Evolutionary conservation across 306 rosid species (phyloP).

Genomic region (Quercus cerris): DNA sequence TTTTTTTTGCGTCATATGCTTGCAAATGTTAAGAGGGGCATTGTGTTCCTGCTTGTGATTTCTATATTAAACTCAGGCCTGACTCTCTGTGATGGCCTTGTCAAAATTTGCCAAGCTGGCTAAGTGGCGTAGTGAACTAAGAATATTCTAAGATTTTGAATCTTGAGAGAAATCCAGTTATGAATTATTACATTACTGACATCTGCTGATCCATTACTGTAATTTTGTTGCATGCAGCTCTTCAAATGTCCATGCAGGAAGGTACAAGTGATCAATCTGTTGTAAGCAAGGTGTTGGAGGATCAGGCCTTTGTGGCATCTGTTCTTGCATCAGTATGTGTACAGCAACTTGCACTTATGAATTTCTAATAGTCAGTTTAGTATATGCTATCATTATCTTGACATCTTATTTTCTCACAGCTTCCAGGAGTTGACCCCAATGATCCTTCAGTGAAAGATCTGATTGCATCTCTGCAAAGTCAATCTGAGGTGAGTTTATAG

Average conservation of each 20-base stretch:
- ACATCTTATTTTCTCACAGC: constrained; percentile 19
- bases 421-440: constrained; percentile 46
- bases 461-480: constrained; percentile 34
- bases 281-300: constrained; percentile 35
- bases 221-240: constrained; percentile 31
- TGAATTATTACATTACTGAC: not conserved
- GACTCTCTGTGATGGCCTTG: not conserved
- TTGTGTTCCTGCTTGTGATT: not conserved
- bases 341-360: not conserved
- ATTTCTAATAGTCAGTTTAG: not conserved
- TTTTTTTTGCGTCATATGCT: not conserved
- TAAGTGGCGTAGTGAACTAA: not conserved
- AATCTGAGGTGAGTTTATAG: constrained; percentile 19
- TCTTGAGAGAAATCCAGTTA: not conserved
- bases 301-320: constrained; percentile 34
- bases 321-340: constrained; percentile 35
- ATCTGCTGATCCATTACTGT: not conserved
- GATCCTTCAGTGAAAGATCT: constrained; percentile 43
- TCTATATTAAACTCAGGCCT: not conserved
- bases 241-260: constrained; percentile 43
- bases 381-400: not conserved
- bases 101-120: not conserved
- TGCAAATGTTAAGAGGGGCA: not conserved
- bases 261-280: constrained; percentile 7
- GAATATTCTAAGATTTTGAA: not conserved